A percentile compares a stretch with the other conserved stretches of the same genome.
These are phyloP conservation scores for Penicillium salamii DNA, from an alignment of 495 filamentous ascomycete species.

Conservation along the genomic window DNA sequence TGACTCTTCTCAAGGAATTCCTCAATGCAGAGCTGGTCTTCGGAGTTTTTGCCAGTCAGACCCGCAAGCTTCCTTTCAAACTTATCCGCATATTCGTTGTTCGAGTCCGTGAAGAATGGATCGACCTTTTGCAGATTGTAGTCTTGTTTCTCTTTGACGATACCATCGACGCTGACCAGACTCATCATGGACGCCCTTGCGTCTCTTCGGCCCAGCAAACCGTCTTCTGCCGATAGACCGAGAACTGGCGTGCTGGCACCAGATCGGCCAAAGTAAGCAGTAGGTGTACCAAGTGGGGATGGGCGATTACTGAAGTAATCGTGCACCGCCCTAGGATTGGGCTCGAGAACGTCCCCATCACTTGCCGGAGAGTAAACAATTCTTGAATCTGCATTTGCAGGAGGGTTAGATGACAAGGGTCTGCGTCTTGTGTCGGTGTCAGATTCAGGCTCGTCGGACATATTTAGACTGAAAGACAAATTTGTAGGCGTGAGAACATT, in stretches of 20 bases:
- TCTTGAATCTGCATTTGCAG: conserved; percentile 4
- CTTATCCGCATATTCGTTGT: conserved; percentile 55
- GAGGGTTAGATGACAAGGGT: not conserved
- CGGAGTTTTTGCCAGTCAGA: conserved; percentile 56
- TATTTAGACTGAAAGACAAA: not conserved
- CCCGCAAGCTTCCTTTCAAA: conserved; percentile 59
- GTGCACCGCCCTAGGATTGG: conserved; percentile 1
- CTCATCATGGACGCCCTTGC: conserved; percentile 19
- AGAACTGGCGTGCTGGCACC: conserved; percentile 14
- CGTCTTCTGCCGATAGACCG: conserved; percentile 49
- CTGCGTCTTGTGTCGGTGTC: not conserved
- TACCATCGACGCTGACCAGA: conserved; percentile 47
- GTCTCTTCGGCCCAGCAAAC: conserved; percentile 27
- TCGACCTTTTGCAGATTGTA: conserved; percentile 66
- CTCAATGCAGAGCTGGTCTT: conserved; percentile 61
- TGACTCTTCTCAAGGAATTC: conserved; percentile 63
- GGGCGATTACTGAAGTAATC: conserved; percentile 6
- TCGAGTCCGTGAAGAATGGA: conserved; percentile 67
- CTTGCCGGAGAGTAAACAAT: conserved; percentile 6
- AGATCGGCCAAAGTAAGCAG: conserved; percentile 7
- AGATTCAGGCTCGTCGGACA: conserved; percentile 3
- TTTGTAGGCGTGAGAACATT: not conserved
- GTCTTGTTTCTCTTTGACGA: conserved; percentile 53
- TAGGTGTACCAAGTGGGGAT: conserved; percentile 14
- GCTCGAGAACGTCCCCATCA: conserved; percentile 3